Conservation (phyloP, 305 asterid genomes). For the Rubia tinctorum region DNA sequence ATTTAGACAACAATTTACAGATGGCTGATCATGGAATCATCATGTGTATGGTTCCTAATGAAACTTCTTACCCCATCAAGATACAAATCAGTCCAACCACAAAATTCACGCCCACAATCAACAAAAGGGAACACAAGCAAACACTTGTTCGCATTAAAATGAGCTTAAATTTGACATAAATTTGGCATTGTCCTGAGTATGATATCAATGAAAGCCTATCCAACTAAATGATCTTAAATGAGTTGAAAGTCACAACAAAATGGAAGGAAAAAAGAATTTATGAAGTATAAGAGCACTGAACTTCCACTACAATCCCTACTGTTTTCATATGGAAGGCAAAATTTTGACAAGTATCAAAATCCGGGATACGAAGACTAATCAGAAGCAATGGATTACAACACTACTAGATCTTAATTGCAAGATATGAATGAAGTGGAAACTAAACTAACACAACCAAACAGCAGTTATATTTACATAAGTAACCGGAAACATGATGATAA, state of each 20-base stretch:
- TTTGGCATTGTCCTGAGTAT: constrained; percentile 27
- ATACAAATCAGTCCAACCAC: constrained; percentile 1
- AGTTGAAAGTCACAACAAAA: constrained; percentile 40
- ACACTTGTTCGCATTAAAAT: constrained; percentile 2
- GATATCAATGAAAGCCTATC: constrained; percentile 31
- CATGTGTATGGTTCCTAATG: not conserved
- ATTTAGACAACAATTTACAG: not conserved
- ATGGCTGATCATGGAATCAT: constrained; percentile 1
- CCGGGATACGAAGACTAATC: not conserved
- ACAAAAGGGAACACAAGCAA: constrained; percentile 4
- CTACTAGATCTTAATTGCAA: not conserved
- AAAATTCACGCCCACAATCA: not conserved
- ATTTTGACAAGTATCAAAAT: not conserved
- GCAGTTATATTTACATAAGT: not conserved
- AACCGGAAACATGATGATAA: constrained; percentile 7
- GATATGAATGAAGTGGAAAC: not conserved
- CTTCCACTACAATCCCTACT: constrained; percentile 35
- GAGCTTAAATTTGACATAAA: constrained; percentile 31
- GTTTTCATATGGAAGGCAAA: constrained; percentile 24
- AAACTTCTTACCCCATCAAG: not conserved
- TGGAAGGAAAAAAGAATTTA: constrained; percentile 29
- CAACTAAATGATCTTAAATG: constrained; percentile 31
- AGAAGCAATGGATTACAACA: not conserved
- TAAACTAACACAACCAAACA: constrained; percentile 2
- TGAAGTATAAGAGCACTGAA: constrained; percentile 41